These are phyloP conservation scores for Phaeoacremonium minimum DNA, from an alignment of 2,329 filamentous ascomycete species.

Conservation along the genomic window DNA sequence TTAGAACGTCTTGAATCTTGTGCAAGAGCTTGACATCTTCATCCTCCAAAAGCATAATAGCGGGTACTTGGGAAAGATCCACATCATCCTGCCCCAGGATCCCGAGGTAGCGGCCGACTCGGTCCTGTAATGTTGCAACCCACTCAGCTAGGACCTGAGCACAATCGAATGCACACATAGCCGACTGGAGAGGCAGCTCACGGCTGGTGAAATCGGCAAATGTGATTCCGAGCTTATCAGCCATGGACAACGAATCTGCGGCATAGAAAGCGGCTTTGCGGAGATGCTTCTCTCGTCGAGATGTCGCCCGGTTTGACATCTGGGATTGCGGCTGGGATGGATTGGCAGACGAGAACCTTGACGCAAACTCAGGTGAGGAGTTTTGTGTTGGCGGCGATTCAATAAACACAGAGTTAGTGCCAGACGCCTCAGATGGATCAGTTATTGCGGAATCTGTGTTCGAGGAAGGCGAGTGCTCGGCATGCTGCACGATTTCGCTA, in stretches of 20 bases:
- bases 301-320: conserved; percentile 40
- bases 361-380: conserved; percentile 42
- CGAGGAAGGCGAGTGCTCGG: conserved; percentile 56
- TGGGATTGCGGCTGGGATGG: conserved; percentile 30
- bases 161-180: conserved; percentile 91
- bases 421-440: conserved; percentile 43
- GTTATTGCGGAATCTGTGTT: conserved; percentile 38
- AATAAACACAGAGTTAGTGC: conserved; percentile 38
- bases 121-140: conserved; percentile 88
- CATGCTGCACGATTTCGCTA: conserved; percentile 69
- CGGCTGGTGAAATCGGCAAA: conserved; percentile 80
- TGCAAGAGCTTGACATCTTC: conserved; percentile 83
- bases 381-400: conserved; percentile 49
- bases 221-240: conserved; percentile 78
- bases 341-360: too few species aligned
- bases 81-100: conserved; percentile 80
- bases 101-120: conserved; percentile 84
- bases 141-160: conserved; percentile 92
- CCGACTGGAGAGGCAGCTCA: conserved; percentile 84
- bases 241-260: conserved; percentile 84
- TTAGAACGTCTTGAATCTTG: conserved; percentile 77
- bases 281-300: conserved; percentile 79
- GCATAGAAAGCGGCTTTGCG: conserved; percentile 95
- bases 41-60: conserved; percentile 85
- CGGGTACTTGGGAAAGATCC: conserved; percentile 75